These are phyloP conservation scores for Tillandsia leiboldiana DNA, from an alignment of 176 grass and related monocot species.

Conservation along the genomic window DNA sequence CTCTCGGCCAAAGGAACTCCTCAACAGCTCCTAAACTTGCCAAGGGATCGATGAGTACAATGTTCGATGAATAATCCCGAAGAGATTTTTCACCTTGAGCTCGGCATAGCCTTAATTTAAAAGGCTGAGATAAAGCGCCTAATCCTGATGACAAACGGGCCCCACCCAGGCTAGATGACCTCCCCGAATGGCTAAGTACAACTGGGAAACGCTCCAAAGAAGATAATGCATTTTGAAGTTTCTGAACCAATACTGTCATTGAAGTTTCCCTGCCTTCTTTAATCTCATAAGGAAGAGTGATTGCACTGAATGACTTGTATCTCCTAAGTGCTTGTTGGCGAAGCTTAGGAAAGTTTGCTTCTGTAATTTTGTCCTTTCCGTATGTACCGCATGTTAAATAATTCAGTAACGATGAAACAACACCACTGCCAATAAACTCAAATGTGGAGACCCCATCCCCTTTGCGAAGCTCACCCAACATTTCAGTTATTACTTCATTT, in stretches of 20 bases:
- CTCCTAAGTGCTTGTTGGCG: slow-evolving; percentile 53
- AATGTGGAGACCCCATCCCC: slow-evolving; percentile 83
- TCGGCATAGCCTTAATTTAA: slow-evolving; percentile 77
- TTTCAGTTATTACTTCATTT: slow-evolving; percentile 40
- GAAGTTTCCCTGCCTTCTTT: slow-evolving; percentile 29
- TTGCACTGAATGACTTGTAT: slow-evolving; percentile 55
- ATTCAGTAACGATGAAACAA: slow-evolving; percentile 47
- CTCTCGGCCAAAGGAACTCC: slow-evolving; percentile 82
- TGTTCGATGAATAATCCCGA: slow-evolving; percentile 82
- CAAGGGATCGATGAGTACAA: slow-evolving; percentile 79
- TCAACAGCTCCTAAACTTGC: slow-evolving; percentile 76
- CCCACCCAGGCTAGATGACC: slow-evolving; percentile 39
- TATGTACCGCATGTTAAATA: slow-evolving; percentile 83
- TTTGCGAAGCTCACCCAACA: slow-evolving; percentile 65
- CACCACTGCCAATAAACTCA: slow-evolving; percentile 87
- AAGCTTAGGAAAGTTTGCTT: slow-evolving; percentile 50
- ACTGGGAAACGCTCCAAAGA: slow-evolving; percentile 78
- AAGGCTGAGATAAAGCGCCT: slow-evolving; percentile 53
- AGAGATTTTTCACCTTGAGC: slow-evolving; percentile 72
- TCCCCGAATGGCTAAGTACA: slow-evolving; percentile 59
- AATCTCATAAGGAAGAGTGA: slow-evolving; percentile 45
- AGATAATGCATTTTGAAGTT: slow-evolving; percentile 73
- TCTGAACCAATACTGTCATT: slow-evolving; percentile 59
- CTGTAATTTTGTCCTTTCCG: slow-evolving; percentile 53
- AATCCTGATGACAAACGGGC: slow-evolving; percentile 49